Evolutionary conservation across 495 filamentous ascomycete species (phyloP).

Genomic region (Extremus antarcticus): DNA sequence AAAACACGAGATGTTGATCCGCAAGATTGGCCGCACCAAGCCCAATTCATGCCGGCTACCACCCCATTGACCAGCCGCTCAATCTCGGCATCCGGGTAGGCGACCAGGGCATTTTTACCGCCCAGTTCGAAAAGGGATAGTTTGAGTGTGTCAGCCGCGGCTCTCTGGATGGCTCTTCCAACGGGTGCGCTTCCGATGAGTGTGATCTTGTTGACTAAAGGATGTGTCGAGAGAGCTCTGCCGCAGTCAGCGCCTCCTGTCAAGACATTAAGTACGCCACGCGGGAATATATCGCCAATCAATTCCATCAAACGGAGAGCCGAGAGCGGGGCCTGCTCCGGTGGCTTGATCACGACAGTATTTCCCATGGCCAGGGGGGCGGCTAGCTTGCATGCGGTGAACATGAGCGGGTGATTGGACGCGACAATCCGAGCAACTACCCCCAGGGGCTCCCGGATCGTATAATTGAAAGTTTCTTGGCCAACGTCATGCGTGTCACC

Average conservation of each 20-base stretch:
- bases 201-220: constrained; percentile 75
- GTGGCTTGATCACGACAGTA: constrained; percentile 79
- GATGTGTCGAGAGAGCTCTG: constrained; percentile 62
- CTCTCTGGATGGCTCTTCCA: constrained; percentile 80
- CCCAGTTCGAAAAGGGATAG: constrained; percentile 89
- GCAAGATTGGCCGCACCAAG: constrained; percentile 87
- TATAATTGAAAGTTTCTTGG: constrained; percentile 43
- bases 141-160: constrained; percentile 75
- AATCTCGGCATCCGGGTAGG: constrained; percentile 79
- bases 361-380: constrained; percentile 47
- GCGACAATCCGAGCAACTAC: constrained; percentile 37
- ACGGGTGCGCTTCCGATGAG: constrained; percentile 83
- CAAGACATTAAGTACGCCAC: constrained; percentile 83
- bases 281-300: constrained; percentile 80
- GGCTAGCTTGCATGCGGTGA: constrained; percentile 22
- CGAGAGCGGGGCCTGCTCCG: constrained; percentile 83
- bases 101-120: constrained; percentile 76
- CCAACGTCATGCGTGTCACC: constrained; percentile 21
- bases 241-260: constrained; percentile 74
- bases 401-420: constrained; percentile 24
- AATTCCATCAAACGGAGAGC: constrained; percentile 73
- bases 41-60: constrained; percentile 25
- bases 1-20: constrained; percentile 80
- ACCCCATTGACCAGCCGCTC: constrained; percentile 56
- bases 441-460: constrained; percentile 75